Evolutionary conservation across 345 rosid genomes (phyloP).

Genomic region (Turnera subulata): DNA sequence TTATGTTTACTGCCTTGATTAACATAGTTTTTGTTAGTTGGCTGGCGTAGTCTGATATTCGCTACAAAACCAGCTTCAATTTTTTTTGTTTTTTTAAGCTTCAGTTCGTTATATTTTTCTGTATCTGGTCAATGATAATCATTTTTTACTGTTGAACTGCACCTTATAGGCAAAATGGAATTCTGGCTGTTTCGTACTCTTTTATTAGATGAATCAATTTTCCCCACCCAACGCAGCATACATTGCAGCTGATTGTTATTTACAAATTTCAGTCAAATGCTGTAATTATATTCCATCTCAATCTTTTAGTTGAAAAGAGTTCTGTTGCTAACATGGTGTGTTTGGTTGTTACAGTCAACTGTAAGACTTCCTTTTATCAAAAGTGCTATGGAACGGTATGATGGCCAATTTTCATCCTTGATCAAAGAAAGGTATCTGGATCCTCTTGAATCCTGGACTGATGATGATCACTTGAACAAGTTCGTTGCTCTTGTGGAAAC

Average conservation of each 20-base stretch:
- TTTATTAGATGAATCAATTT: too few relatives aligned
- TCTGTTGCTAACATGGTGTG: constrained; percentile 6
- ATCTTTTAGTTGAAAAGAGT: neutral
- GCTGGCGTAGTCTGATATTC: neutral
- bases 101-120: too few relatives aligned
- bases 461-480: constrained; percentile 69
- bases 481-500: constrained; percentile 84
- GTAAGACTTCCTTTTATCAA: constrained; percentile 79
- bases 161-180: too few relatives aligned
- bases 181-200: too few relatives aligned
- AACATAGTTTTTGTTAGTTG: too few relatives aligned
- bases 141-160: too few relatives aligned
- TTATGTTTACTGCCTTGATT: too few relatives aligned
- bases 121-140: too few relatives aligned
- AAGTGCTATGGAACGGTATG: constrained; percentile 60
- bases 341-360: constrained; percentile 61
- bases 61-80: neutral
- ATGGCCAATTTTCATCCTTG: constrained; percentile 60
- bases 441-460: constrained; percentile 47
- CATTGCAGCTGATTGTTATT: too few relatives aligned
- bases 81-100: too few relatives aligned
- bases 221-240: too few relatives aligned
- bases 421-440: constrained; percentile 64
- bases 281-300: neutral
- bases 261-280: too few relatives aligned